These are phyloP conservation scores for Chimonanthus praecox DNA, from an alignment of 164 flowering plant species.

Conservation along the genomic window DNA sequence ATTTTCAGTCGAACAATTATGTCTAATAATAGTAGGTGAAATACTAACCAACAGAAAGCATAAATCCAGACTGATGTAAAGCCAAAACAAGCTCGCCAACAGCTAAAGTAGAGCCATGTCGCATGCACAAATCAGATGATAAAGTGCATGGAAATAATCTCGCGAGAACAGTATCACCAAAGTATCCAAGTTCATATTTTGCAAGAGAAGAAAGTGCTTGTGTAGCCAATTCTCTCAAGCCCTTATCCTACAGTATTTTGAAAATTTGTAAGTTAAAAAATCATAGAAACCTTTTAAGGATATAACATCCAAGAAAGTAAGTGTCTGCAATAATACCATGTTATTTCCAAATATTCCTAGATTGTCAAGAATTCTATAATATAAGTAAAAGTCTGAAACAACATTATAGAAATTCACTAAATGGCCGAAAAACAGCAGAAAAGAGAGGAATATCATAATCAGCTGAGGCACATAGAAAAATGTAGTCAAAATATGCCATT, in stretches of 20 bases:
- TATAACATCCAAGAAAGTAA: not conserved
- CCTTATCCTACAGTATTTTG: slow-evolving; percentile 56
- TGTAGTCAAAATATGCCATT: not conserved
- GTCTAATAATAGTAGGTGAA: not conserved
- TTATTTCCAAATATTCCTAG: not conserved
- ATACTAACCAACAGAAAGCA: slow-evolving; percentile 59
- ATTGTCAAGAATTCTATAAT: not conserved
- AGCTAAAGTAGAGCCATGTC: slow-evolving; percentile 96
- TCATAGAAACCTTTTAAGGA: not conserved
- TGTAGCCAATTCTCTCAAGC: slow-evolving; percentile 89
- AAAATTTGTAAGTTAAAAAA: slow-evolving; percentile 13
- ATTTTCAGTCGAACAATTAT: not conserved
- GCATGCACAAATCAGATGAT: slow-evolving; percentile 87
- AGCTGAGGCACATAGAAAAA: not conserved
- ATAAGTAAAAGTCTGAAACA: not conserved
- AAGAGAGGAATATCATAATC: not conserved
- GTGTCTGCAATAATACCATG: not conserved
- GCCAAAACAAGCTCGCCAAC: slow-evolving; percentile 83
- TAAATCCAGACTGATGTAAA: slow-evolving; percentile 43
- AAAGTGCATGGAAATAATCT: slow-evolving; percentile 77
- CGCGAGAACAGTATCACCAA: slow-evolving; percentile 55
- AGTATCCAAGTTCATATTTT: slow-evolving; percentile 72
- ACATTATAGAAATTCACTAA: not conserved
- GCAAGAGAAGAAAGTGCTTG: slow-evolving; percentile 82
- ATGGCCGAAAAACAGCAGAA: not conserved